phyloP scores from a whole-genome alignment of 192 early-diverging fungal species.

The Neocallimastix lanati region DNA sequence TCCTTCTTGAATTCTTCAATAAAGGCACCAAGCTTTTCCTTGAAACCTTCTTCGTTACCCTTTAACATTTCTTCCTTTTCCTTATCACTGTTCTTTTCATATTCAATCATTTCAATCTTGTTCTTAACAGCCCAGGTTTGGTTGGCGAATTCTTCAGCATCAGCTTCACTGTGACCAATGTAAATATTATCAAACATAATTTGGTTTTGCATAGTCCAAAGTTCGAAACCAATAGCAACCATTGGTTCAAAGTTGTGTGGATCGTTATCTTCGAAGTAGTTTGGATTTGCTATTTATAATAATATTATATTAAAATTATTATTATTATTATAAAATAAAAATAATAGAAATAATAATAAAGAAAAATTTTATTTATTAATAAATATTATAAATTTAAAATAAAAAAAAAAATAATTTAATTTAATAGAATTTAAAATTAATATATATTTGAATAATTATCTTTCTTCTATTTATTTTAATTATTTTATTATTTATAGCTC shows the following conservation, averaged over 20 bases:
- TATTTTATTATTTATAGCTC: too few relatives aligned
- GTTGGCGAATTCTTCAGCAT: slow-evolving; percentile 49
- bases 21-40: slow-evolving; percentile 7
- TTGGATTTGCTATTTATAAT: slow-evolving; percentile 35
- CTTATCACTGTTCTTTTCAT: not conserved
- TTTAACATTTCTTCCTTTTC: slow-evolving; percentile 43
- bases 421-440: too few relatives aligned
- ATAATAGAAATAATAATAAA: too few relatives aligned
- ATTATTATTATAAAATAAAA: too few relatives aligned
- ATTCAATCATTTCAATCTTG: slow-evolving; percentile 27
- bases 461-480: too few relatives aligned
- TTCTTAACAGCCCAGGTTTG: slow-evolving; percentile 65
- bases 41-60: slow-evolving; percentile 3
- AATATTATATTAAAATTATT: too few relatives aligned
- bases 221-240: slow-evolving; percentile 69
- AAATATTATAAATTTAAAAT: too few relatives aligned
- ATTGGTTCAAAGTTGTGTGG: slow-evolving; percentile 49
- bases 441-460: too few relatives aligned
- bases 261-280: slow-evolving; percentile 59
- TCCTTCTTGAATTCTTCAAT: slow-evolving; percentile 5
- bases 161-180: slow-evolving; percentile 48
- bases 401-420: too few relatives aligned
- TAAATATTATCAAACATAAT: slow-evolving; percentile 87
- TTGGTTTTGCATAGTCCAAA: slow-evolving; percentile 81
- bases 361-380: too few relatives aligned